Evolutionary conservation across 2,329 filamentous ascomycete genomes (phyloP).

Genomic region (Leptographium wingfieldii): DNA sequence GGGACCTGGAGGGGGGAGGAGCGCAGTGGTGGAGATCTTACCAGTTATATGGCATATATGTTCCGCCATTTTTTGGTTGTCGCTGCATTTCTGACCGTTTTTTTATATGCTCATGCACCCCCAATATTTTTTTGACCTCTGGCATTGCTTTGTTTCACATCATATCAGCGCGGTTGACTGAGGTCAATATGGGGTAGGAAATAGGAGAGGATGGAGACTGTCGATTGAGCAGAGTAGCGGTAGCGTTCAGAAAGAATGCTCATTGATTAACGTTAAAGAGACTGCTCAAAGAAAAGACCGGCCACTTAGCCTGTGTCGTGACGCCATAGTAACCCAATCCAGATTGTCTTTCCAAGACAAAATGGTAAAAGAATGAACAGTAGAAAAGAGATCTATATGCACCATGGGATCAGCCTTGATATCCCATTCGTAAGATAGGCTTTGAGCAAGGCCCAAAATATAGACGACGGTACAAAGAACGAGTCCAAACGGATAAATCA

Average conservation of each 20-base stretch:
- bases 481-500: background rate
- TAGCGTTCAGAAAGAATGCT: background rate
- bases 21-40: background rate
- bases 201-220: background rate
- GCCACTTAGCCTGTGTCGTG: background rate
- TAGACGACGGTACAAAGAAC: background rate
- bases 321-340: background rate
- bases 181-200: background rate
- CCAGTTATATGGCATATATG: background rate
- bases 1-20: background rate
- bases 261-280: background rate
- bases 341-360: background rate
- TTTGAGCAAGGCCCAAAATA: background rate
- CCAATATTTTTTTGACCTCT: background rate
- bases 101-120: background rate
- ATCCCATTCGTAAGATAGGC: background rate
- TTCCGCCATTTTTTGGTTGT: background rate
- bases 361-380: background rate
- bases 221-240: background rate
- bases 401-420: background rate
- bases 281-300: background rate
- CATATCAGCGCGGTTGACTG: background rate
- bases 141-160: background rate
- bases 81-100: background rate
- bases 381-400: background rate